phyloP scores from a whole-genome alignment of 805 yeast species.

The Lipomyces orientalis region DNA sequence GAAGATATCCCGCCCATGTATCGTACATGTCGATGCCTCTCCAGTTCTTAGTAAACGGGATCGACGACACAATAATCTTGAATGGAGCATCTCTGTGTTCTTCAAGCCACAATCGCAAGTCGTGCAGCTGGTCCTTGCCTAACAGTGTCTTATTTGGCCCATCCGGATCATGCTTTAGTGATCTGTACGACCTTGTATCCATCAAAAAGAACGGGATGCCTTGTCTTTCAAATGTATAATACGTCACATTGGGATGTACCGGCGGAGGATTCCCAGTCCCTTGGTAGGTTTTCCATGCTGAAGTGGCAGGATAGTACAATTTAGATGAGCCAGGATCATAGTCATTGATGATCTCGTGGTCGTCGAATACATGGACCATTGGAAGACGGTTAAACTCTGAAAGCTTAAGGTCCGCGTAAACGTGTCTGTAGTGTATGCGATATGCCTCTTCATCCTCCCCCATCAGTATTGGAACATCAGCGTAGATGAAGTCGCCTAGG shows the following conservation, averaged over 20 bases:
- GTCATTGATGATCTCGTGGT: conserved; percentile 40
- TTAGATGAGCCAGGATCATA: conserved; percentile 24
- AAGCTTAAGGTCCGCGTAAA: conserved; percentile 26
- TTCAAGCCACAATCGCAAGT: conserved; percentile 36
- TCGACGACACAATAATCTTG: conserved; percentile 39
- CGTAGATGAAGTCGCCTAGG: conserved; percentile 40
- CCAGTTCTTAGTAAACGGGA: conserved; percentile 41
- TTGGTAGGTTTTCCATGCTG: conserved; percentile 36
- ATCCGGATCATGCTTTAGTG: conserved; percentile 30
- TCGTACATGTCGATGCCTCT: conserved; percentile 32
- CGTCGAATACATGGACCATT: conserved; percentile 38
- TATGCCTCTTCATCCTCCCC: conserved; percentile 31
- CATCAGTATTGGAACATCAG: conserved; percentile 38
- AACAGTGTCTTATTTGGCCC: conserved; percentile 39
- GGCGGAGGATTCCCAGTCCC: conserved; percentile 38
- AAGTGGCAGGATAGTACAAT: conserved; percentile 31
- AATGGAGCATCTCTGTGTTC: conserved; percentile 31
- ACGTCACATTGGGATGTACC: conserved; percentile 25
- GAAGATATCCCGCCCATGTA: conserved; percentile 40
- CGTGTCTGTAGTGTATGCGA: conserved; percentile 37
- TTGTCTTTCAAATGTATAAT: conserved; percentile 36
- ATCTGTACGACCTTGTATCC: conserved; percentile 38
- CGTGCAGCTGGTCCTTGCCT: conserved; percentile 34
- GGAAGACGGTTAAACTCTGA: conserved; percentile 32
- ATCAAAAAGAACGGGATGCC: conserved; percentile 39